phyloP scores from a whole-genome alignment of 164 flowering plant species.

The Vitis vinifera region ASM3070453v1 NC_081816.1:4693001-4693500 shows the following conservation, averaged over 20 bases:
- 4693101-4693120: not conserved
- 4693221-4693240: slow-evolving; percentile 82
- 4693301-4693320: not conserved
- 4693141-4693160: slow-evolving; percentile 48
- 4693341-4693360: not conserved
- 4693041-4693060: no score
- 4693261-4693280: slow-evolving; percentile 94
- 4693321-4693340: not conserved
- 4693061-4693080: no score
- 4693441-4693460: slow-evolving; percentile 95
- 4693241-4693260: slow-evolving; percentile 95
- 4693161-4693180: slow-evolving; percentile 85
- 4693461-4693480: slow-evolving; percentile 9
- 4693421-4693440: slow-evolving; percentile 93
- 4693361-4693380: slow-evolving; percentile 99
- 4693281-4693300: slow-evolving; percentile 29
- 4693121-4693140: not conserved
- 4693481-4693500: not conserved
- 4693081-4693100: not conserved
- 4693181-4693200: slow-evolving; percentile 82
- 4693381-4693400: slow-evolving; percentile 78
- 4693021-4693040: no score
- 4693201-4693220: slow-evolving; percentile 88
- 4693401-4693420: slow-evolving; percentile 54
- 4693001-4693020: no score